Percentiles rank a stretch among this genome's conserved stretches.
phyloP scores from a whole-genome alignment of 768 basidiomycete species.

The Leccinum subgranulosum region DNA sequence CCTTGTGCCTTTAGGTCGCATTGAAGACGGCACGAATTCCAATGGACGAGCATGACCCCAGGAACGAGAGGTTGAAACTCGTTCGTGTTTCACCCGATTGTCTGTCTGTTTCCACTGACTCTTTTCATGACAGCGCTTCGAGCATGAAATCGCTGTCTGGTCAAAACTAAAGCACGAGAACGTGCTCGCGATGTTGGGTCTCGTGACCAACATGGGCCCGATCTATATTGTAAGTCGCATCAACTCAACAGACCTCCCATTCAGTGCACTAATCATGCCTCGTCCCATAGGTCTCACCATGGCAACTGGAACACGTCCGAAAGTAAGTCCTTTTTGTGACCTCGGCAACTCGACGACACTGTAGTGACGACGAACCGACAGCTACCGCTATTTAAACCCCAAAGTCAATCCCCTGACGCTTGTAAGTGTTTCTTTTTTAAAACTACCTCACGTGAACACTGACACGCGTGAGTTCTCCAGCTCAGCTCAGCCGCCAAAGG shows the following conservation, averaged over 20 bases:
- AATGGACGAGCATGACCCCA: constrained; percentile 41
- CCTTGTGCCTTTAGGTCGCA: constrained; percentile 42
- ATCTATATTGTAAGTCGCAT: constrained; percentile 43
- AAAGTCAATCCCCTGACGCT: constrained; percentile 40
- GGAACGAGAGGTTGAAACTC: constrained; percentile 39
- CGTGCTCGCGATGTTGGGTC: constrained; percentile 47
- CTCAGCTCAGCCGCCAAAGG: constrained; percentile 54
- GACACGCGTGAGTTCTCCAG: constrained; percentile 25
- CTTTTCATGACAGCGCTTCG: constrained; percentile 42
- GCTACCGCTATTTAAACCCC: constrained; percentile 39
- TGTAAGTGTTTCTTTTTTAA: constrained; percentile 28
- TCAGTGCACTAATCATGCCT: neutral
- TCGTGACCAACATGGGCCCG: constrained; percentile 51
- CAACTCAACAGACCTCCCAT: neutral
- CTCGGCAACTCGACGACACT: neutral
- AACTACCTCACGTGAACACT: neutral
- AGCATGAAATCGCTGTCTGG: constrained; percentile 56
- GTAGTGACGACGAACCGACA: constrained; percentile 16
- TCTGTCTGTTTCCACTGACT: neutral
- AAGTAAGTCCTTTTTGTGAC: constrained; percentile 35
- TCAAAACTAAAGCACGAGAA: constrained; percentile 48
- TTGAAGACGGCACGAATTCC: constrained; percentile 49
- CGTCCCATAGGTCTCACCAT: constrained; percentile 50
- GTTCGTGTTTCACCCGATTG: constrained; percentile 7
- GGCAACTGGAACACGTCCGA: constrained; percentile 57